Base-by-base conservation (phyloP, 495 filamentous ascomycete genomes). In the Penicillium longicatenatum region DNA sequence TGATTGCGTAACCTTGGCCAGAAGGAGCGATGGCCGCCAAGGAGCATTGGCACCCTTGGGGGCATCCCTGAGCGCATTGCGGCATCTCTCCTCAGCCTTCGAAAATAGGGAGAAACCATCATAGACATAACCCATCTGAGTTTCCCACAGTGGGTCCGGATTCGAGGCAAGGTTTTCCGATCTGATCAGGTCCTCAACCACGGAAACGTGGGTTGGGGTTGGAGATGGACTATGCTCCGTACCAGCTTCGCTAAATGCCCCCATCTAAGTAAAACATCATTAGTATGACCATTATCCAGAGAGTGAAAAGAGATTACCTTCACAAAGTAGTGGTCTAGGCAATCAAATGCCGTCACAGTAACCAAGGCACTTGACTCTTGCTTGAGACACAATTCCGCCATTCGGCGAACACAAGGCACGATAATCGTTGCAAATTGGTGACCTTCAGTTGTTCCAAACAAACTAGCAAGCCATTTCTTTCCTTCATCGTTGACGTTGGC, bases 81-180 rank as follows among this genome's bases (percentile, higher is more conserved):
- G 45, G 35, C 57, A 60, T 50, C 50, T 42, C 44, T 33, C 35
- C 41, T 43, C 35, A 16, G 46, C 57, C 29, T 54, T 17, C 5
- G 8, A 12, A 8, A 5, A 9, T 44, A 6, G 20, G 14, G 4
- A 12, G 5, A 49, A 20, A 4, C 17, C 33, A 7, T 20, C 30
- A 12, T 4, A 50, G 30, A 42, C 20, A 12, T n/a, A 35, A 9
- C 51, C 57, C 57, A 60, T 60, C 29, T 60, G 57, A 2, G 26
- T 44, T 10, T 60, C 41, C 50, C 57, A 53, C 3, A 26, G 42
- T 10, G 50, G 8, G 19, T 59, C 33, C 22, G 19, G 30, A 2
- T 49, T 49, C 8, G 22, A 30, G 24, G 17, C 46, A 11, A 17
- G 46, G 29, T 1, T 29, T 1, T 49, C 24, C 37, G 37, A 41